Conservation (phyloP, 805 yeast genomes). For the Debaryomyces tyrocola region DNA sequence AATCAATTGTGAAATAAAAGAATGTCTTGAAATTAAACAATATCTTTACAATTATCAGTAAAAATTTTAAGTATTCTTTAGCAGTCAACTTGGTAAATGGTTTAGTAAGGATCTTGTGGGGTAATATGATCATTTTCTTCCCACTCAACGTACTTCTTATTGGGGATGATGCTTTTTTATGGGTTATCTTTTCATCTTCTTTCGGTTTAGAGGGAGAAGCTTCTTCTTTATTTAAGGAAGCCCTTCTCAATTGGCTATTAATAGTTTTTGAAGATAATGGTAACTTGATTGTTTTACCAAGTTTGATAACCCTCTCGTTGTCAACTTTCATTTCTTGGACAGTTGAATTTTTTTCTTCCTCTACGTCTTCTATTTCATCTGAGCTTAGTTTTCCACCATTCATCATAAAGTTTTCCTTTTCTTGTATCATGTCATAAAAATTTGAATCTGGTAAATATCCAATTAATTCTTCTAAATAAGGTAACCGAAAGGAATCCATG, state of each 20-base stretch:
- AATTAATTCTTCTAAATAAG: constrained; percentile 24
- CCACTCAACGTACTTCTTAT: constrained; percentile 1
- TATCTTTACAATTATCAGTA: constrained; percentile 37
- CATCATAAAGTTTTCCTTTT: constrained; percentile 29
- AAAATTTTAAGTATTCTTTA: constrained; percentile 36
- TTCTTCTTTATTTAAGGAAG: constrained; percentile 6
- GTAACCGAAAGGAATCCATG: constrained; percentile 13
- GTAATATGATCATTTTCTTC: constrained; percentile 34
- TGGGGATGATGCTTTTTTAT: background rate
- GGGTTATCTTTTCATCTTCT: background rate
- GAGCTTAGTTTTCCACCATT: constrained; percentile 1
- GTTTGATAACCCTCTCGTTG: constrained; percentile 27
- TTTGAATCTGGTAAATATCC: constrained; percentile 21
- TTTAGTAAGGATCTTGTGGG: constrained; percentile 41
- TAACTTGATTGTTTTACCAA: constrained; percentile 27
- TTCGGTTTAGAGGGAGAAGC: background rate
- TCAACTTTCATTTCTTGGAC: background rate
- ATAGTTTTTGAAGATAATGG: constrained; percentile 31
- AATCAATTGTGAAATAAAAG: constrained; percentile 11
- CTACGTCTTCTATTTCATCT: constrained; percentile 6
- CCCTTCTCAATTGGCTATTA: constrained; percentile 23
- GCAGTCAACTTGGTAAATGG: constrained; percentile 38
- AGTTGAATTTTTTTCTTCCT: constrained; percentile 1
- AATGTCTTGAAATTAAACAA: constrained; percentile 34
- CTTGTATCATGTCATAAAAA: constrained; percentile 29